These are phyloP conservation scores for Xylaria venustula DNA, from an alignment of 495 filamentous ascomycete genomes.

Conservation along the genomic window DNA sequence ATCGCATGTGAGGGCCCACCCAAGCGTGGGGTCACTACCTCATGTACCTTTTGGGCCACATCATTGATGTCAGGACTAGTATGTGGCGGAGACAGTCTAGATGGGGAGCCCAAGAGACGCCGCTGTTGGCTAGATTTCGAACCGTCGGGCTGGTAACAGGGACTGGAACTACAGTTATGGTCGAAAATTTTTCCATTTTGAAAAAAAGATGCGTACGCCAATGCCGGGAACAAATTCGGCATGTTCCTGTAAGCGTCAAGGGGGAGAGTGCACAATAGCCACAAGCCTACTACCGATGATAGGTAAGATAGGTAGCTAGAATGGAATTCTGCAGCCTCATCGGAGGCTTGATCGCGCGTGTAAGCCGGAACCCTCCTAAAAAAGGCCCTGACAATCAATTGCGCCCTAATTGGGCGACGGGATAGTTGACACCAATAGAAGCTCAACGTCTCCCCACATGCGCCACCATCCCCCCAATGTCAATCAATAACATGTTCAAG, in stretches of 20 bases:
- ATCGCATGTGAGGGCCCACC: constrained; percentile 1
- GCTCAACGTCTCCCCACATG: constrained; percentile 23
- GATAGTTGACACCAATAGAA: constrained; percentile 22
- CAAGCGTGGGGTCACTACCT: background rate
- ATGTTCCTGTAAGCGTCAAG: too few species aligned
- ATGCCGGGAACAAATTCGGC: too few species aligned
- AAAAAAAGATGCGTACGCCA: too few species aligned
- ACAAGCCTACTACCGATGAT: too few species aligned
- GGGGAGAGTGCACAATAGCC: too few species aligned
- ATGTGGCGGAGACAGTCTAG: background rate
- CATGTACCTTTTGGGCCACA: background rate
- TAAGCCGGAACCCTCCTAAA: too few species aligned
- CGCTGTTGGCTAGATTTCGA: background rate
- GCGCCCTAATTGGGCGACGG: background rate
- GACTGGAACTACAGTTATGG: background rate
- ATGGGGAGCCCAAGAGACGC: background rate
- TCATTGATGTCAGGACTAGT: constrained; percentile 5
- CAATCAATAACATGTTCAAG: constrained; percentile 11
- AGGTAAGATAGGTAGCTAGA: too few species aligned
- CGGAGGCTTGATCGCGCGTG: too few species aligned
- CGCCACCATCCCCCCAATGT: background rate
- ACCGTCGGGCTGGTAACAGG: background rate
- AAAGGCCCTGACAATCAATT: too few species aligned
- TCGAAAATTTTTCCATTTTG: too few species aligned
- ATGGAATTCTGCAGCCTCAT: too few species aligned